A percentile compares a stretch with the other conserved stretches of the same genome.
Evolutionary conservation across 176 grass and related monocot genomes (phyloP).

Genomic region (Carex kokanica): DNA sequence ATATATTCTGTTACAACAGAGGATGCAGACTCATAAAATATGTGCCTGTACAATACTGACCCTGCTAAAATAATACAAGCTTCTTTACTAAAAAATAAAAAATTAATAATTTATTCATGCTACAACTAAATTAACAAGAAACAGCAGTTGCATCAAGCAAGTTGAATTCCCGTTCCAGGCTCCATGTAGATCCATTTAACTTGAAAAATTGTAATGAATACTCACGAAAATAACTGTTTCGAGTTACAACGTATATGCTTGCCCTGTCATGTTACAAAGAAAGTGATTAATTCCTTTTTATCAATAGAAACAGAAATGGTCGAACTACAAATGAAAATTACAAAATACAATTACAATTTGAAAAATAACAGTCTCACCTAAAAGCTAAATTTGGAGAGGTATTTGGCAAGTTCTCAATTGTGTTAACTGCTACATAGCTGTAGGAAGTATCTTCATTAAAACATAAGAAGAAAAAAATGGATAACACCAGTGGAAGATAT

Average conservation of each 20-base stretch:
- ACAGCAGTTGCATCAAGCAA: conserved; percentile 33
- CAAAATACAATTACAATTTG: background rate
- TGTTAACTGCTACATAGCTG: conserved; percentile 59
- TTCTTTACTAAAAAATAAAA: background rate
- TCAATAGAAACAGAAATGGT: background rate
- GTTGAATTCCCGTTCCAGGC: conserved; percentile 69
- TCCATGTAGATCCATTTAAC: conserved; percentile 66
- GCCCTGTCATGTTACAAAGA: conserved; percentile 40
- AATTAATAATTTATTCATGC: background rate
- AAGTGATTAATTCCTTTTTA: background rate
- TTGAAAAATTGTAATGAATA: conserved; percentile 44
- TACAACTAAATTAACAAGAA: conserved; percentile 22
- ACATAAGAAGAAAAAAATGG: background rate
- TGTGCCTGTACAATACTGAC: background rate
- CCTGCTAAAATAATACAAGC: background rate
- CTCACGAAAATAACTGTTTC: conserved; percentile 76
- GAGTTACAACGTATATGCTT: conserved; percentile 52
- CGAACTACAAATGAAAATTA: background rate
- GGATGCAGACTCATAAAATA: background rate
- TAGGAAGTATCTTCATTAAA: conserved; percentile 29
- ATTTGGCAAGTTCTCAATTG: conserved; percentile 52
- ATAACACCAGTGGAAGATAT: background rate
- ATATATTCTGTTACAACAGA: too few species aligned
- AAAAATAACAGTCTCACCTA: conserved; percentile 39
- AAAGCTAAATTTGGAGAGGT: conserved; percentile 52